Base-by-base conservation (phyloP, 257 asterid species). In the Nicotiana obtusifolia region DNA sequence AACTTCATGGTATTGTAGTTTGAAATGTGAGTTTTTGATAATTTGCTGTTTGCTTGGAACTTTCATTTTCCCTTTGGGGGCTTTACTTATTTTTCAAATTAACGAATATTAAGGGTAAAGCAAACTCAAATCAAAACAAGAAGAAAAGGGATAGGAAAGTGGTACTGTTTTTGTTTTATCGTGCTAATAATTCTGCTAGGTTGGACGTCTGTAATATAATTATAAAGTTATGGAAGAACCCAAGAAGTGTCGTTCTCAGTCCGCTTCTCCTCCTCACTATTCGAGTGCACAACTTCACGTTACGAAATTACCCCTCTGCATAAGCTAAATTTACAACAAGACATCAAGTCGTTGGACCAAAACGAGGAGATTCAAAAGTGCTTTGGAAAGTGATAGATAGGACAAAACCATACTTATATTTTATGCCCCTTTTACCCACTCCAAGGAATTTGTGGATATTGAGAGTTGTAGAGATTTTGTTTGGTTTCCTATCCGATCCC, bases 331-430 rank as follows among this genome's bases (percentile, higher is more conserved):
- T 71, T 41, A 71, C 60, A 13, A 71, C 41, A 24, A 7, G 7
- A 47, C 17, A 68, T 19, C 9, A 5, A 37, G 31, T 37, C 17
- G 5, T 68, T 17, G 30, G 28, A 44, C 60, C 78, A 22, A 71
- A 20, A 41, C n/a, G 78, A 71, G 59, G 78, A 71, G 78, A 44
- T 75, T 24, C 78, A 44, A 68, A n/a, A 24, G 24, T 22, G 79
- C 79, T 75, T 22, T 49, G 62, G 62, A 75, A 49, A 75, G 24
- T 4, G 80, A 73, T 35, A 8, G 24, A 41, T 9, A 47, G 26
- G 62, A 24, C n/a, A 75, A 73, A 49, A 15, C 1, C 10, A 24
- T 15, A 47, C 49, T 7, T 7, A 7, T 49, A 9, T 41, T 41
- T 41, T 41, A 24, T 49, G 41, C 33, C 62, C 79, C 16, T 49